Base-by-base conservation (phyloP, 176 grass and related monocot species). In the Phoenix dactylifera region DNA sequence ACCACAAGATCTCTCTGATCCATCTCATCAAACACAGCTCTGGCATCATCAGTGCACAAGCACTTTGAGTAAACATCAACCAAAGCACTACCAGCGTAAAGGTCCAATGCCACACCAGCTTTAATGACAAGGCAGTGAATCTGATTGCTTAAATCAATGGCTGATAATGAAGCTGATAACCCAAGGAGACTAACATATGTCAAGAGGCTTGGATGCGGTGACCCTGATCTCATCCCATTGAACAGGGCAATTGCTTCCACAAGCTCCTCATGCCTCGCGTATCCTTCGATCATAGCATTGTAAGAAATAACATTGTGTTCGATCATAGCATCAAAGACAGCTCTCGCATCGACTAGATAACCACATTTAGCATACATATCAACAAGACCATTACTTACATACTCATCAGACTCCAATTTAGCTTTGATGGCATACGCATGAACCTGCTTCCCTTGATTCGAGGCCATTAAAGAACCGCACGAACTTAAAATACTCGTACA, bases 231-330 rank as follows among this genome's bases (percentile, higher is more conserved):
- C 89, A 95, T 95, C 65, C 62, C 77, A 62, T 55, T 44, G 56
- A 89, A 95, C 54, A 89, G 30, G 65, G 24, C 17, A 16, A 89
- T 12, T 16, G 76, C 81, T 62, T 74, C 75, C 53, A 60, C 63
- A 58, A 89, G 69, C 16, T 82, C 49, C 49, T 80, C 77, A n/a
- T 80, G 72, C 14, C 58, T 85, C 26, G 78, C 69, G 18, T 89
- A 89, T 62, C 89, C 85, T 85, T 95, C 89, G 50, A 95, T 80
- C 89, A 95, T 89, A 1, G 82, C 62, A 67, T 95, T 95, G 58
- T 82, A 85, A 72, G 89, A 85, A 53, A 89, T 67, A 3, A 63
- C 59, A 75, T 80, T 69, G 62, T 77, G 64, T 68, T 77, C 73
- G 20, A 49, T 62, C 51, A 82, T 77, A 55, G 39, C 62, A 75